Evolutionary conservation across 2,329 filamentous ascomycete species (phyloP).

Genomic region (Lasiodiplodia citricola): DNA sequence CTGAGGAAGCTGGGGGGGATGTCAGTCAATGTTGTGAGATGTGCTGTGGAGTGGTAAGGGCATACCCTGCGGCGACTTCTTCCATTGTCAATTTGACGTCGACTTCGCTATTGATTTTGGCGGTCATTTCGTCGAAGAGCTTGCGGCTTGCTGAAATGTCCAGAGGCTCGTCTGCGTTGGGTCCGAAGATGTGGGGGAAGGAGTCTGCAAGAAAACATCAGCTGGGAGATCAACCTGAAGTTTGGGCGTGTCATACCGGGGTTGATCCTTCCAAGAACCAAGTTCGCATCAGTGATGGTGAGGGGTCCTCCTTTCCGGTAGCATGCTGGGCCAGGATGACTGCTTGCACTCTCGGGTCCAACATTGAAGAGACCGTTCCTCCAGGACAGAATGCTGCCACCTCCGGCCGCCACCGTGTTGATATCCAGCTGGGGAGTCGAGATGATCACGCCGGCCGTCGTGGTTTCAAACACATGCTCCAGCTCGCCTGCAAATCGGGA

Average conservation of each 20-base stretch:
- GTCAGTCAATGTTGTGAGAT: not conserved
- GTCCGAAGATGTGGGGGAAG: constrained; percentile 43
- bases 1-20: constrained; percentile 31
- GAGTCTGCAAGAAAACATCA: constrained; percentile 32
- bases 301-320: constrained; percentile 45
- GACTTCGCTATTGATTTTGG: constrained; percentile 34
- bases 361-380: constrained; percentile 88
- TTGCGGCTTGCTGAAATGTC: constrained; percentile 48
- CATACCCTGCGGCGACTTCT: constrained; percentile 31
- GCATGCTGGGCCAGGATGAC: constrained; percentile 43
- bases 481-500: constrained; percentile 39
- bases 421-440: constrained; percentile 41
- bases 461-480: constrained; percentile 41
- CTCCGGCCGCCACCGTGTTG: constrained; percentile 54
- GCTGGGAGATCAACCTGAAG: no score
- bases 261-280: constrained; percentile 39
- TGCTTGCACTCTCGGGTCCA: constrained; percentile 64
- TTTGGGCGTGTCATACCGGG: not conserved
- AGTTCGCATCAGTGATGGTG: constrained; percentile 43
- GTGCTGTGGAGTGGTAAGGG: rapidly evolving
- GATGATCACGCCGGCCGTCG: constrained; percentile 39
- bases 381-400: constrained; percentile 84
- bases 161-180: constrained; percentile 42
- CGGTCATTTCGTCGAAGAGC: constrained; percentile 45
- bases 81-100: constrained; percentile 37